Conservation (phyloP, 495 filamentous ascomycete species). For the Penicillium dipodomyicola region DNA sequence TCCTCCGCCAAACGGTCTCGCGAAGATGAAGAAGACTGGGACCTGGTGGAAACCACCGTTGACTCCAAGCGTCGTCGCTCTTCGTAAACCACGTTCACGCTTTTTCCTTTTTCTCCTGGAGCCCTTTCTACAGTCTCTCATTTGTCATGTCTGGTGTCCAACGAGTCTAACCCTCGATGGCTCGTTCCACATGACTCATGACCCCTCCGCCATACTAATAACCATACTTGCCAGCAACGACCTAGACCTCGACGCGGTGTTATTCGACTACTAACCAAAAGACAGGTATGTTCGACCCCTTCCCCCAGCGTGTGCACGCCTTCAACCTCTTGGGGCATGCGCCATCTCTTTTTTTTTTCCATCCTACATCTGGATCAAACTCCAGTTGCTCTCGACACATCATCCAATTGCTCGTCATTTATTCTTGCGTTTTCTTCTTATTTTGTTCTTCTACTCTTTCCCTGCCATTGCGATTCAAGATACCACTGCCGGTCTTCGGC, state of each 20-base stretch:
- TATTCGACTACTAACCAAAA: constrained; percentile 2
- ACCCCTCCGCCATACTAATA: constrained; percentile 15
- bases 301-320: not conserved
- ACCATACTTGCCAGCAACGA: constrained; percentile 17
- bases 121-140: not conserved
- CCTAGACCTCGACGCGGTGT: constrained; percentile 2
- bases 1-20: constrained; percentile 31
- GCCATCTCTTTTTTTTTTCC: constrained; percentile 1
- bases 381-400: not conserved
- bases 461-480: constrained; percentile 15
- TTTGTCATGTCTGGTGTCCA: constrained; percentile 5
- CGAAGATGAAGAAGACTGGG: constrained; percentile 34
- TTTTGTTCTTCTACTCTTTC: not conserved
- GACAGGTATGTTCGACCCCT: constrained; percentile 24
- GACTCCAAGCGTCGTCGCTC: constrained; percentile 33
- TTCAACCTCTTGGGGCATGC: not conserved
- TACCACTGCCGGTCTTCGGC: constrained; percentile 16
- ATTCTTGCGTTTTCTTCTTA: constrained; percentile 3
- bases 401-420: not conserved
- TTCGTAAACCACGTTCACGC: constrained; percentile 18
- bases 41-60: constrained; percentile 19
- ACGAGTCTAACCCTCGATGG: not conserved
- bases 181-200: not conserved
- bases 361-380: not conserved
- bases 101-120: not conserved